Conservation (phyloP, 169 alveolate species). For the Perkinsus olseni region DNA sequence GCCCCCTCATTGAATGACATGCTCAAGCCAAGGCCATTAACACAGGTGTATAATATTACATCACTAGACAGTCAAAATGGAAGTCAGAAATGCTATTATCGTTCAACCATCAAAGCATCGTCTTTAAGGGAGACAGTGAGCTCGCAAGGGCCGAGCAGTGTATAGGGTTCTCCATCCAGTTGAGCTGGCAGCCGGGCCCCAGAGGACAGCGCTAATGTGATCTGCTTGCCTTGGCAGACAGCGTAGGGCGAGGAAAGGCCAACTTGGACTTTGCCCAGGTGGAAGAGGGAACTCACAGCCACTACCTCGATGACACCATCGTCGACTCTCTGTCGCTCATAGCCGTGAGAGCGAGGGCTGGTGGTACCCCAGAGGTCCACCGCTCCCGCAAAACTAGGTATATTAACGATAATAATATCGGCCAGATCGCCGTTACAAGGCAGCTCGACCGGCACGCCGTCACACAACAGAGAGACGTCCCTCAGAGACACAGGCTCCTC, state of each 20-base stretch:
- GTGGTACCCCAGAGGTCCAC: conserved; percentile 26
- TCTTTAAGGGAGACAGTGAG: not conserved
- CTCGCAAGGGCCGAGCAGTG: not conserved
- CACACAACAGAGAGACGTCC: not conserved
- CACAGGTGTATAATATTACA: not conserved
- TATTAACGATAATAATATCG: conserved; percentile 22
- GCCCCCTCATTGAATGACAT: not conserved
- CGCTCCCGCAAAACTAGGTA: conserved; percentile 38
- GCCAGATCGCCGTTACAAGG: conserved; percentile 29
- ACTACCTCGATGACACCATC: conserved; percentile 39
- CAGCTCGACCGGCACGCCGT: conserved; percentile 5
- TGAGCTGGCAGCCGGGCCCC: not conserved
- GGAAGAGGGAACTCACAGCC: conserved; percentile 26
- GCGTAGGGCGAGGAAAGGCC: conserved; percentile 31
- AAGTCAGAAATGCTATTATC: not conserved
- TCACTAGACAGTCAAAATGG: not conserved
- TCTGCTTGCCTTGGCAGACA: conserved; percentile 28
- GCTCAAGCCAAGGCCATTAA: not conserved
- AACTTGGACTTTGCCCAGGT: conserved; percentile 25
- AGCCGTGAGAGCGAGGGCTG: not conserved
- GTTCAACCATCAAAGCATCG: not conserved
- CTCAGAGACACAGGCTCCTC: not conserved
- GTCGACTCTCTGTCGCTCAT: conserved; percentile 22
- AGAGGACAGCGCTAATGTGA: not conserved
- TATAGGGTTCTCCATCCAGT: not conserved